These are phyloP conservation scores for Psilocybe subaeruginosa DNA, from an alignment of 768 basidiomycete genomes.

Conservation along the genomic window DNA sequence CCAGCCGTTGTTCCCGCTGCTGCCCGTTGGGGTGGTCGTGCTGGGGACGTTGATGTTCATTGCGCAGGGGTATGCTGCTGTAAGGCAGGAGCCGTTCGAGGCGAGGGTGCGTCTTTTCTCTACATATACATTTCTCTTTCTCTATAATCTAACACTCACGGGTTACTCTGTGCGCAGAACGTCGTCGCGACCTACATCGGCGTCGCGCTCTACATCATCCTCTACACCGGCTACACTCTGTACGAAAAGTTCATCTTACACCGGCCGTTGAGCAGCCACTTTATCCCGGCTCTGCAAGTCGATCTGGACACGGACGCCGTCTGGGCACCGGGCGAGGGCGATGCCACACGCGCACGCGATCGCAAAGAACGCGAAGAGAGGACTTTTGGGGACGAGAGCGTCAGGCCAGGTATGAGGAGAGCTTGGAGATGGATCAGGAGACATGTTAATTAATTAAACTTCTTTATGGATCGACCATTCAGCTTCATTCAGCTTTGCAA, in stretches of 20 bases:
- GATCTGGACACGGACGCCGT: slow-evolving; percentile 60
- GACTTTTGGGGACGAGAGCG: background rate
- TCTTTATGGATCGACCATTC: too few relatives aligned
- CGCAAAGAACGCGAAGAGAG: slow-evolving; percentile 8
- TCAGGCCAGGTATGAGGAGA: background rate
- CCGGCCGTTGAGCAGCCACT: slow-evolving; percentile 26
- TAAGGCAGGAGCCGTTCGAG: slow-evolving; percentile 45
- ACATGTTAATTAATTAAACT: slow-evolving; percentile 2
- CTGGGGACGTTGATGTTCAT: slow-evolving; percentile 55
- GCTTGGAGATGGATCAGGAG: slow-evolving; percentile 2
- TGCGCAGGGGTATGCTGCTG: slow-evolving; percentile 56
- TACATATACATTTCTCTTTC: background rate
- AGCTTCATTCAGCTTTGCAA: too few relatives aligned
- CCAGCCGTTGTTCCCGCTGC: slow-evolving; percentile 56
- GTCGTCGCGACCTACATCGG: slow-evolving; percentile 61
- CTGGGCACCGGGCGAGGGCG: slow-evolving; percentile 51
- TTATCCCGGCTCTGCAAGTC: slow-evolving; percentile 44
- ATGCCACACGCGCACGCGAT: slow-evolving; percentile 35
- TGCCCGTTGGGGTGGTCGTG: slow-evolving; percentile 52
- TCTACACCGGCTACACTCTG: slow-evolving; percentile 46
- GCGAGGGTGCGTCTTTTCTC: slow-evolving; percentile 34
- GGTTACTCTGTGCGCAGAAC: slow-evolving; percentile 34
- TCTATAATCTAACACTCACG: background rate
- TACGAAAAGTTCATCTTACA: slow-evolving; percentile 39
- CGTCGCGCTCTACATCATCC: slow-evolving; percentile 44